phyloP scores from a whole-genome alignment of 805 yeast genomes.

The Candida oleophila region DNA sequence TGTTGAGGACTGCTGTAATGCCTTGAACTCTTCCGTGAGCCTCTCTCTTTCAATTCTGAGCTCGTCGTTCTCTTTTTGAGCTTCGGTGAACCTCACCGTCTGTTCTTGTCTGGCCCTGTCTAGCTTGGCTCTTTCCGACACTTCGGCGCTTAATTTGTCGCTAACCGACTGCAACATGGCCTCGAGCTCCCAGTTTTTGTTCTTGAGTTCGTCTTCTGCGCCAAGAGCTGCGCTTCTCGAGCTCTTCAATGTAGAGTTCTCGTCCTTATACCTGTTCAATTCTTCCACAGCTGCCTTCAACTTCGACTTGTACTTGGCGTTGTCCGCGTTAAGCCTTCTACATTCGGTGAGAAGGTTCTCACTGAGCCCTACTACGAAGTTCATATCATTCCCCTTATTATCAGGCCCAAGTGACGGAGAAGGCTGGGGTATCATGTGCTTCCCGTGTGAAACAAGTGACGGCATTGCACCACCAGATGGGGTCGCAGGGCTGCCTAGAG shows the following conservation, averaged over 20 bases:
- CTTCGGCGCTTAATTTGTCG: constrained; percentile 41
- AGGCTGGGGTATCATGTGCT: constrained; percentile 15
- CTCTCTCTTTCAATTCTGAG: constrained; percentile 37
- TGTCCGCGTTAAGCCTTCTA: constrained; percentile 67
- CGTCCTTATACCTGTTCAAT: constrained; percentile 35
- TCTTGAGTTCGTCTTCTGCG: constrained; percentile 52
- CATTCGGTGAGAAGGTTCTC: constrained; percentile 72
- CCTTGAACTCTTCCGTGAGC: constrained; percentile 37
- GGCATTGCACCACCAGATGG: constrained; percentile 6
- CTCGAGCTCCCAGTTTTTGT: constrained; percentile 67
- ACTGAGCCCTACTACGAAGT: constrained; percentile 71
- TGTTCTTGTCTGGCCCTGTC: constrained; percentile 32
- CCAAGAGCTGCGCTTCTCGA: constrained; percentile 32
- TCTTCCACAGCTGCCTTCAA: constrained; percentile 45
- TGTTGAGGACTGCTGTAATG: constrained; percentile 33
- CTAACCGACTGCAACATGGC: constrained; percentile 45
- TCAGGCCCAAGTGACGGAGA: constrained; percentile 41
- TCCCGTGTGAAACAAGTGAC: constrained; percentile 5
- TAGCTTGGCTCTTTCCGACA: constrained; percentile 40
- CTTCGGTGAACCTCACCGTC: constrained; percentile 20
- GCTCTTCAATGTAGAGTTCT: constrained; percentile 32
- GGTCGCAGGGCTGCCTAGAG: not conserved
- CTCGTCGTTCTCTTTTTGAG: constrained; percentile 51
- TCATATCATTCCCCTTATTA: constrained; percentile 58
- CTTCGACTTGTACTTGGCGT: constrained; percentile 43